Percentiles rank a stretch among this genome's conserved stretches.
Evolutionary conservation across 2,329 filamentous ascomycete genomes (phyloP).

Genomic region (Ophioceras dolichostomum): DNA sequence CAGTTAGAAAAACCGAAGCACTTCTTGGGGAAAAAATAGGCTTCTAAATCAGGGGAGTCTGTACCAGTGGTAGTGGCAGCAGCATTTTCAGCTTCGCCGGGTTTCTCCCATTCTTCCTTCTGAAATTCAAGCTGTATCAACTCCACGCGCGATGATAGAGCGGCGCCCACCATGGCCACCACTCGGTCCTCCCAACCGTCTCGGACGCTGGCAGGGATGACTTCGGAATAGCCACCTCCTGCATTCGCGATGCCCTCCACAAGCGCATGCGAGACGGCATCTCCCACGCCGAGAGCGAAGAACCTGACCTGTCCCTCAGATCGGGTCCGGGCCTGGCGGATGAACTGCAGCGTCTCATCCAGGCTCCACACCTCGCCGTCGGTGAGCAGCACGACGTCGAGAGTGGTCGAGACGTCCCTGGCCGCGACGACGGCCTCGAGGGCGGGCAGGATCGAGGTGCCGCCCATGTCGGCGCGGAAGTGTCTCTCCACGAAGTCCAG

Average conservation of each 20-base stretch:
- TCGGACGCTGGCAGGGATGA: slow-evolving; percentile 5
- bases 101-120: too few species aligned
- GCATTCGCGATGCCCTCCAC: slow-evolving; percentile 46
- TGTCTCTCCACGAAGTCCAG: slow-evolving; percentile 32
- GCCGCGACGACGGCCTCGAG: background rate
- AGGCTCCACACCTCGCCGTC: background rate
- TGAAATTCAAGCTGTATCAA: too few species aligned
- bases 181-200: slow-evolving; percentile 9
- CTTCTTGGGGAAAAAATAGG: too few species aligned
- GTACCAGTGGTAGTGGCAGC: too few species aligned
- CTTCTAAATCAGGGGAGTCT: too few species aligned
- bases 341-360: background rate
- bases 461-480: slow-evolving; percentile 10
- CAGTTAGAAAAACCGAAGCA: too few species aligned
- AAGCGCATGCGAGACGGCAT: slow-evolving; percentile 38
- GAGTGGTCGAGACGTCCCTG: background rate
- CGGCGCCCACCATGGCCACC: slow-evolving; percentile 8
- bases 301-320: slow-evolving; percentile 12
- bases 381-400: background rate
- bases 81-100: too few species aligned
- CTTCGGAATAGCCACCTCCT: slow-evolving; percentile 39
- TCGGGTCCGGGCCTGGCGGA: background rate
- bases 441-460: background rate
- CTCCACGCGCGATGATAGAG: background rate
- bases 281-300: slow-evolving; percentile 44